Base-by-base conservation (phyloP, 495 filamentous ascomycete species). In the Filosporella fistucella region DNA sequence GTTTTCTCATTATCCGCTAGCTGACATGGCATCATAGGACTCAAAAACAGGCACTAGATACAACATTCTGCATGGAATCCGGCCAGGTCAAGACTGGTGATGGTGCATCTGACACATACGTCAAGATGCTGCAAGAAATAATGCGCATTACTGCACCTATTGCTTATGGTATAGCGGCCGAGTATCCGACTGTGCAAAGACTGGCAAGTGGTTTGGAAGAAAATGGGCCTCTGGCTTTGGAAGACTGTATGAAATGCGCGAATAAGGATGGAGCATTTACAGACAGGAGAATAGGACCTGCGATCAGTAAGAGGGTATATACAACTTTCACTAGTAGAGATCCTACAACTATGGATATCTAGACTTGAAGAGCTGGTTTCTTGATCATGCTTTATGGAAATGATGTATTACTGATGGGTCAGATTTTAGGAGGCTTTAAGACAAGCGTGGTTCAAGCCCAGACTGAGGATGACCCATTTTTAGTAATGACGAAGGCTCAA, bases 51-150 rank as follows among this genome's bases (percentile, higher is more conserved):
- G 59, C 67, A 45, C 53, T 67, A 25, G 58, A 67, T 7, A 80
- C 83, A 6, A 75, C 78, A 2, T 93, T 93, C 67, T 91, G 88
- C 65, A 89, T 91, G 81, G 88, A 89, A 30, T 65, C 68, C 0
- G 89, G 89, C 0, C 89, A 93, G 60, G 86, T 93, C 26, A 84
- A 82, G 40, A 75, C 82, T 0, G 89, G 87, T 34, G 76, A 82
- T 16, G 77, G 80, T 40, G 68, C 76, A 14, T 55, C 65, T 16
- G 88, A 93, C 54, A 90, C 81, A 0, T 93, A 82, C 51, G 65
- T 80, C 34, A 82, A 81, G 53, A 88, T 91, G 86, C 69, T 95
- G 34, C 84, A 90, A 63, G 82, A 89, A 64, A 75, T 91, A 18
- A 68, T 75, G 22, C 79, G 86, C 16, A 71, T 95, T 12, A 91